phyloP scores from a whole-genome alignment of 345 rosid species.

The Populus nigra region DNA sequence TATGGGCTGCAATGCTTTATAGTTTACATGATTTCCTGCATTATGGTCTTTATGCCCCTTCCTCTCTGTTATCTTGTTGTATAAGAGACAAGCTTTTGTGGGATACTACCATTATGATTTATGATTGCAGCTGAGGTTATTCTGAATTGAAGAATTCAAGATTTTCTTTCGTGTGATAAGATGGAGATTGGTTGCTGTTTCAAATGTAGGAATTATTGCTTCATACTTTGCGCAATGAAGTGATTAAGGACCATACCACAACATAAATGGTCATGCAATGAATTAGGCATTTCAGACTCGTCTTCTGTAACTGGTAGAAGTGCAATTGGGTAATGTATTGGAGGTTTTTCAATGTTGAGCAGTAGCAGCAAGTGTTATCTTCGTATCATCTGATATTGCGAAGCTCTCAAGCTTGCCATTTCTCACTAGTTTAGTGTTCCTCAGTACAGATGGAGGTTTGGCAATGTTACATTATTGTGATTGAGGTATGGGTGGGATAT shows the following conservation, averaged over 20 bases:
- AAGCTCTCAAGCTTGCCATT: too few species aligned
- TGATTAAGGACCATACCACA: background rate
- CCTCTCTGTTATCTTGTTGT: background rate
- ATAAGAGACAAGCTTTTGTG: background rate
- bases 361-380: background rate
- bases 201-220: background rate
- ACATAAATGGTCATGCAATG: background rate
- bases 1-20: background rate
- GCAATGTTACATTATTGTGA: too few species aligned
- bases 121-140: background rate
- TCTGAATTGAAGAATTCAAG: background rate
- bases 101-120: background rate
- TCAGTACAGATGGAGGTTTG: background rate
- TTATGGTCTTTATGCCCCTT: background rate
- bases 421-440: background rate
- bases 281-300: background rate
- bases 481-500: too few species aligned
- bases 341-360: background rate
- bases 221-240: background rate
- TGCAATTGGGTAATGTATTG: background rate
- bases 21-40: background rate
- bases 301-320: background rate
- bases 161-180: background rate
- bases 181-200: background rate
- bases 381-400: background rate